Conservation (phyloP, 2,329 filamentous ascomycete species). For the Cucurbitaria berberidis region DNA sequence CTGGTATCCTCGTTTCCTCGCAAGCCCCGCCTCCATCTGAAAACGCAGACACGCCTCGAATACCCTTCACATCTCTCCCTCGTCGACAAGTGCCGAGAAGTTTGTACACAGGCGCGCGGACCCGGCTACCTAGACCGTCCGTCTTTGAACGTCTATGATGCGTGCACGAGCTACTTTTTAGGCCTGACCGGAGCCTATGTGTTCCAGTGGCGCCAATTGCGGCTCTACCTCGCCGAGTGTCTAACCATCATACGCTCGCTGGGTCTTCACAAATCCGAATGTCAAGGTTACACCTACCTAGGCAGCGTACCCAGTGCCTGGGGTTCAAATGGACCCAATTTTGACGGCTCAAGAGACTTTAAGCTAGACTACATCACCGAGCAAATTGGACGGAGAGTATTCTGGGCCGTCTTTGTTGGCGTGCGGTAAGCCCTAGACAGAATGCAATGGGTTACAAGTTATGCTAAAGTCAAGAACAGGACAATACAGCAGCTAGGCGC, state of each 20-base stretch:
- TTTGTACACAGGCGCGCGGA: slow-evolving; percentile 72
- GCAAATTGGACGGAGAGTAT: slow-evolving; percentile 67
- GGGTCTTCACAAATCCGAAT: slow-evolving; percentile 65
- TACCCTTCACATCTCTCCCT: slow-evolving; percentile 73
- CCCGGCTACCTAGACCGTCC: slow-evolving; percentile 61
- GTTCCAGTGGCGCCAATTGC: slow-evolving; percentile 69
- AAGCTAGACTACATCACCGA: slow-evolving; percentile 54
- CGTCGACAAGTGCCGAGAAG: slow-evolving; percentile 72
- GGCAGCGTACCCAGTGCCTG: slow-evolving; percentile 43
- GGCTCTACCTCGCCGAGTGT: slow-evolving; percentile 75
- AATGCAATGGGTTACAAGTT: slow-evolving; percentile 65
- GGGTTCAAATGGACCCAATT: slow-evolving; percentile 45
- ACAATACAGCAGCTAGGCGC: slow-evolving; percentile 80
- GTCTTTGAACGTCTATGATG: slow-evolving; percentile 64
- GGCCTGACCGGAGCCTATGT: slow-evolving; percentile 71
- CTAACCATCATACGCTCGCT: slow-evolving; percentile 72
- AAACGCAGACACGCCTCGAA: slow-evolving; percentile 67
- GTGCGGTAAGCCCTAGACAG: slow-evolving; percentile 68
- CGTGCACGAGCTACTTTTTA: slow-evolving; percentile 78
- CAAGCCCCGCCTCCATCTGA: slow-evolving; percentile 72
- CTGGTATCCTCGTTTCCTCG: slow-evolving; percentile 80
- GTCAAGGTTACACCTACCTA: slow-evolving; percentile 48
- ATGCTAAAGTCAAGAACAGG: slow-evolving; percentile 50
- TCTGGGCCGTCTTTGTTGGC: slow-evolving; percentile 81
- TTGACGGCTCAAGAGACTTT: slow-evolving; percentile 46